Evolutionary conservation across 2,329 filamentous ascomycete species (phyloP), one percentile per base, ranked within the genome.

Genomic region (Fusarium kyushuense): DNA sequence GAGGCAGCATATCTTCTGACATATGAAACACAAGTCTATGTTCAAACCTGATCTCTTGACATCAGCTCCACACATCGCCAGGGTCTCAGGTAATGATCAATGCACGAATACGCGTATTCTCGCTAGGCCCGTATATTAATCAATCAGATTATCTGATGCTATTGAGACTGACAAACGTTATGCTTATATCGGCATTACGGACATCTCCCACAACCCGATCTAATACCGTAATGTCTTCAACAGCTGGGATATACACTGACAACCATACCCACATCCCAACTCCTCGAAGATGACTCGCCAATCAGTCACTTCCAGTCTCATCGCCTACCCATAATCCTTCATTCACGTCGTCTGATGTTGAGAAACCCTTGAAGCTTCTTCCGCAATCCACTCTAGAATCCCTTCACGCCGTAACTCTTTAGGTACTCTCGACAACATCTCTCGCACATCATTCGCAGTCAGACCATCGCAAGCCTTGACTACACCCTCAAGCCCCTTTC

Each of bases 311-410:
- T 27, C 11, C 25, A 10, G 25, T 32, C 35, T 16, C 12, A 30
- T 21, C 5, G n/a, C 16, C 6, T 4, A 23, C 3, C 2, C 17
- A 23, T 10, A 4, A 27, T 54, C 14, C 14, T 10, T 33, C n/a
- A 8, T 5, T 7, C 29, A 54, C 14, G 12, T 35, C 30, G 35
- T 30, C n/a, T 16, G 16, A 25, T 29, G 32, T 33, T 33, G 46
- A 30, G 13, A 58, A 52, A 33, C 45, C 56, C 45, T 21, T 49
- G 41, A 42, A 19, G 46, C 48, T 38, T 36, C 40, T 41, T 38
- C 33, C 23, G 46, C 33, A 42, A 67, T 49, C 71, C 71, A 72
- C 40, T 58, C 48, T 3, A 72, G 42, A 19, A 73, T 51, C 30
- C 25, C 33, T 53, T 61, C 40, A 25, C 43, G 53, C 23, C 59